Conservation (phyloP, 2,329 filamentous ascomycete genomes). For the Fusarium sp. region DNA sequence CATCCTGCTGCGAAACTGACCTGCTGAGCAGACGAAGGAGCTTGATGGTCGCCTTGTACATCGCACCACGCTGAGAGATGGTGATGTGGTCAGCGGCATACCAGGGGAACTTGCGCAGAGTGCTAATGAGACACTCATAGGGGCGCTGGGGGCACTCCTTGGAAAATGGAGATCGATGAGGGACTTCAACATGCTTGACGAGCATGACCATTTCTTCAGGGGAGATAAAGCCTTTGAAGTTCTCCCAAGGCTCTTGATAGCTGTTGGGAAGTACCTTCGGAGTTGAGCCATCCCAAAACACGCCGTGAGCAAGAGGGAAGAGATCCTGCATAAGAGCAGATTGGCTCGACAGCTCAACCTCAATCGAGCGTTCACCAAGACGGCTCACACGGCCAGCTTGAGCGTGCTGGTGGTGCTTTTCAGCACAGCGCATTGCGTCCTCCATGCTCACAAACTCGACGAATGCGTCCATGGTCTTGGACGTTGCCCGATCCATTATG, state of each 20-base stretch:
- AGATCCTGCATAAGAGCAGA: conserved; percentile 69
- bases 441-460: conserved; percentile 66
- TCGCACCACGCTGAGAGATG: conserved; percentile 64
- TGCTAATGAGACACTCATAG: conserved; percentile 74
- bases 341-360: conserved; percentile 68
- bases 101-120: conserved; percentile 73
- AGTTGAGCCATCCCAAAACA: conserved; percentile 63
- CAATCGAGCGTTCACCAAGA: conserved; percentile 68
- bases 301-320: conserved; percentile 68
- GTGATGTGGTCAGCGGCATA: conserved; percentile 67
- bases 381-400: conserved; percentile 58
- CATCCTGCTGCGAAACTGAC: conserved; percentile 54
- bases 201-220: conserved; percentile 74
- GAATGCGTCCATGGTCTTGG: conserved; percentile 72
- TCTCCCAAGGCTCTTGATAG: conserved; percentile 58
- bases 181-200: conserved; percentile 71
- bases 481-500: conserved; percentile 72
- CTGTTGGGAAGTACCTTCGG: conserved; percentile 56
- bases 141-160: conserved; percentile 72
- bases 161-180: conserved; percentile 70
- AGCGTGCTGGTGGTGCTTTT: conserved; percentile 57
- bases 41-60: conserved; percentile 63
- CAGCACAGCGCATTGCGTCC: conserved; percentile 66
- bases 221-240: conserved; percentile 70
- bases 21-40: conserved; percentile 61